Evolutionary conservation across 2,329 filamentous ascomycete species (phyloP).

Genomic region (Nectriaceae sp.): DNA sequence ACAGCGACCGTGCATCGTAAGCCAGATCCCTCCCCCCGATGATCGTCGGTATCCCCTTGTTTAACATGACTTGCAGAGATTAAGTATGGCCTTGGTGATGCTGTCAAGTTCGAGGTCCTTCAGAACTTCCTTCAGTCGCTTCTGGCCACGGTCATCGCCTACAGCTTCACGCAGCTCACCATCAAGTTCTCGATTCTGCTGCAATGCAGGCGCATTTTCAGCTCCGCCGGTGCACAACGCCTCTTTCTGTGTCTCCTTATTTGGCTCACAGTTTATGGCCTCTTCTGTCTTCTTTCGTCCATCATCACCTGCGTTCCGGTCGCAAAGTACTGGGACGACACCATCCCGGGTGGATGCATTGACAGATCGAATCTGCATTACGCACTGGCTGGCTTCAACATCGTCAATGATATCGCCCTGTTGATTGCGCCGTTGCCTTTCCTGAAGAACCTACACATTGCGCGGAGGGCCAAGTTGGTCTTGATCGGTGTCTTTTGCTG

Average conservation of each 20-base stretch:
- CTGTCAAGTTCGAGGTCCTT: not conserved
- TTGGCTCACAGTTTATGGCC: constrained; percentile 23
- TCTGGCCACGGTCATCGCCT: constrained; percentile 11
- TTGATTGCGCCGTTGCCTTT: constrained; percentile 32
- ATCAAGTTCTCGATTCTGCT: constrained; percentile 32
- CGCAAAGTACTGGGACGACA: constrained; percentile 28
- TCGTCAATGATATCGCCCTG: constrained; percentile 33
- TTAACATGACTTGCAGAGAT: not conserved
- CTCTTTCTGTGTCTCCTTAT: constrained; percentile 24
- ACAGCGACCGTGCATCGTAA: constrained; percentile 11
- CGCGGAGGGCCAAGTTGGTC: constrained; percentile 41
- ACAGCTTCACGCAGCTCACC: constrained; percentile 26
- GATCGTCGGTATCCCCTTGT: not conserved
- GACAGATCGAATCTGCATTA: constrained; percentile 21
- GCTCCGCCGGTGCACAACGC: constrained; percentile 15
- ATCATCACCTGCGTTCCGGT: constrained; percentile 30
- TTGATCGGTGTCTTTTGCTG: constrained; percentile 42
- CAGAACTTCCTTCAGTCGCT: not conserved
- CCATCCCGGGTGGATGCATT: constrained; percentile 25
- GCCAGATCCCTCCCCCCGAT: not conserved
- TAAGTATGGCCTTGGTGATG: not conserved
- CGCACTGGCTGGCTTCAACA: constrained; percentile 34
- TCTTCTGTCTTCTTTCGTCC: constrained; percentile 21
- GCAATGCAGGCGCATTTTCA: constrained; percentile 32
- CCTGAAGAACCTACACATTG: constrained; percentile 38